Conservation (phyloP, 345 rosid species). For the Salix koriyanagi region DNA sequence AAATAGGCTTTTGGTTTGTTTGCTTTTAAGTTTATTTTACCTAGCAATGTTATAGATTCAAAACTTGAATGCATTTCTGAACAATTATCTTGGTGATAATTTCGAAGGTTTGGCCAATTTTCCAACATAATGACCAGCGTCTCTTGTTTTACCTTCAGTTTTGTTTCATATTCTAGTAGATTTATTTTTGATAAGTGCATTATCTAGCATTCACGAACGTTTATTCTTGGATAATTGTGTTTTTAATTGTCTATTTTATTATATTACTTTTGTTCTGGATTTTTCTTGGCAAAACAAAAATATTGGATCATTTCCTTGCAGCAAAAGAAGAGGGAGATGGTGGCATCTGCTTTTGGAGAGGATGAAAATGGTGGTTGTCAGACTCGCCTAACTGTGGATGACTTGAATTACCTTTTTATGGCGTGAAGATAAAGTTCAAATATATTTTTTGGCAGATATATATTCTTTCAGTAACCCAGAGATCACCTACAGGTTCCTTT, state of each 20-base stretch:
- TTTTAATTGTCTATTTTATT: background rate
- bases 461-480: conserved; percentile 20
- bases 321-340: conserved; percentile 95
- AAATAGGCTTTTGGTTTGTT: background rate
- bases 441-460: background rate
- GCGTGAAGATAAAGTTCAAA: conserved; percentile 36
- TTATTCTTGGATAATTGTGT: background rate
- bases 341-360: conserved; percentile 92
- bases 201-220: background rate
- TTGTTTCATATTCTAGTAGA: background rate
- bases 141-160: background rate
- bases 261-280: background rate
- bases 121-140: background rate
- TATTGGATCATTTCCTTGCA: conserved; percentile 23
- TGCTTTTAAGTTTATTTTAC: background rate
- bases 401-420: conserved; percentile 79
- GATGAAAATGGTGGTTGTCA: conserved; percentile 69
- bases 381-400: conserved; percentile 81
- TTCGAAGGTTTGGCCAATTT: background rate
- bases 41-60: background rate
- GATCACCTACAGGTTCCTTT: conserved; percentile 24
- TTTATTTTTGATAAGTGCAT: background rate
- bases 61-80: background rate
- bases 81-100: background rate
- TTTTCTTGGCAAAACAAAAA: background rate